Conservation (phyloP, 176 grass and related monocot species). For the Zea mays region DNA sequence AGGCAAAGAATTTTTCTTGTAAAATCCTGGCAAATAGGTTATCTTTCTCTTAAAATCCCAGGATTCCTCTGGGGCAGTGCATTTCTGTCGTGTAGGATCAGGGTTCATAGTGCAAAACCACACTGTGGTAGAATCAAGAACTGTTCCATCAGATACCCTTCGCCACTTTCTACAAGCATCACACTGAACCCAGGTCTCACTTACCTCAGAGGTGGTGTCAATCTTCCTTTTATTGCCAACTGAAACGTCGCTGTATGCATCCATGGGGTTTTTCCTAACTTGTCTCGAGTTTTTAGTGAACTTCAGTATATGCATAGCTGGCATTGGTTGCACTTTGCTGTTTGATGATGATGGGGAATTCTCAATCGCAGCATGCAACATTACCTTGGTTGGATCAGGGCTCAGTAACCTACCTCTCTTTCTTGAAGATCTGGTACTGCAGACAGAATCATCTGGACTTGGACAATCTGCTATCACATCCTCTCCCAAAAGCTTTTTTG, state of each 20-base stretch:
- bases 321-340: conserved; percentile 17
- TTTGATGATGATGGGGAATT: conserved; percentile 32
- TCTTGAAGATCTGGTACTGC: conserved; percentile 51
- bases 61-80: conserved; percentile 59
- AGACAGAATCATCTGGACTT: conserved; percentile 43
- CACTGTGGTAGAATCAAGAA: conserved; percentile 55
- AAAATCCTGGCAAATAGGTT: conserved; percentile 90
- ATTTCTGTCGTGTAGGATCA: conserved; percentile 61
- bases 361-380: conserved; percentile 30
- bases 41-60: conserved; percentile 64
- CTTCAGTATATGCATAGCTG: conserved; percentile 49
- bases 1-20: conserved; percentile 56
- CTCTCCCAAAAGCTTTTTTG: conserved; percentile 43
- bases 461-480: conserved; percentile 29
- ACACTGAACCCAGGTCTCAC: conserved; percentile 90
- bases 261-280: conserved; percentile 65
- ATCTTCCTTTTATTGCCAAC: conserved; percentile 56
- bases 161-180: conserved; percentile 96
- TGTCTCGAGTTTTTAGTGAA: conserved; percentile 46
- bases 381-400: conserved; percentile 30
- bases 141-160: conserved; percentile 51
- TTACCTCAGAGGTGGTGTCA: conserved; percentile 38
- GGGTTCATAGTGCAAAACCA: conserved; percentile 99
- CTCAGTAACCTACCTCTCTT: conserved; percentile 51
- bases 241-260: conserved; percentile 39